phyloP scores from a whole-genome alignment of 2,329 filamentous ascomycete species.

The Aspergillus pseudotamarii region DNA sequence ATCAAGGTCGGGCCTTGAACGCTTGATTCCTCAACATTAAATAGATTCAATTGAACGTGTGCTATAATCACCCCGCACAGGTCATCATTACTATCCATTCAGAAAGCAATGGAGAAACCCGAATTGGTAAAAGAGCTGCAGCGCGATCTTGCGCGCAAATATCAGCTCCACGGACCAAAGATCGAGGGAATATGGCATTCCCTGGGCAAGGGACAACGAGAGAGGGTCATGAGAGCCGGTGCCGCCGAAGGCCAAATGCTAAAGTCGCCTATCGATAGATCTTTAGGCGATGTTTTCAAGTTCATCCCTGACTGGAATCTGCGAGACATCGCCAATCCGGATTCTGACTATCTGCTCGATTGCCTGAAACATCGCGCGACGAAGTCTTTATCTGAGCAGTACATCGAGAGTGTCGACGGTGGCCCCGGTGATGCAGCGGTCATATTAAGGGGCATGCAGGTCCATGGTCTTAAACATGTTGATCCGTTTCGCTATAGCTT shows the following conservation, averaged over 20 bases:
- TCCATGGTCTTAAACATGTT: constrained; percentile 37
- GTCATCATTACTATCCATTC: not conserved
- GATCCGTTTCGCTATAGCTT: constrained; percentile 36
- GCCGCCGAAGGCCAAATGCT: constrained; percentile 38
- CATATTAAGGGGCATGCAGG: constrained; percentile 36
- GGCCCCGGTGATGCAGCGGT: constrained; percentile 36
- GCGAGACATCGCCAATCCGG: constrained; percentile 40
- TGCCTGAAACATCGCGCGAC: constrained; percentile 45
- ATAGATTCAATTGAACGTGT: too few species aligned
- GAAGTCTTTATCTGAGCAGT: constrained; percentile 38
- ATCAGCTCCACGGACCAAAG: constrained; percentile 36
- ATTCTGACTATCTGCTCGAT: constrained; percentile 43
- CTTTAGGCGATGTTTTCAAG: constrained; percentile 43
- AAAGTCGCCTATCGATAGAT: constrained; percentile 37
- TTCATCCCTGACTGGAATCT: constrained; percentile 51
- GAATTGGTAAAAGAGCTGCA: not conserved
- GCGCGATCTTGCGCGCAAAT: constrained; percentile 45
- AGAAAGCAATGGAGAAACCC: not conserved
- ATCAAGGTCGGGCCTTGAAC: too few species aligned
- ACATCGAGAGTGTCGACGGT: constrained; percentile 16
- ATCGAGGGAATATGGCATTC: constrained; percentile 47
- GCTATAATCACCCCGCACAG: not conserved
- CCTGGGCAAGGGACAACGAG: constrained; percentile 39
- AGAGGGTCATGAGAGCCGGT: constrained; percentile 39
- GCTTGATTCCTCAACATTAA: too few species aligned